A percentile compares a stretch with the other conserved stretches of the same genome.
Conservation (phyloP, 352 stramenopile species). For the Globisporangium apiculatum region DNA sequence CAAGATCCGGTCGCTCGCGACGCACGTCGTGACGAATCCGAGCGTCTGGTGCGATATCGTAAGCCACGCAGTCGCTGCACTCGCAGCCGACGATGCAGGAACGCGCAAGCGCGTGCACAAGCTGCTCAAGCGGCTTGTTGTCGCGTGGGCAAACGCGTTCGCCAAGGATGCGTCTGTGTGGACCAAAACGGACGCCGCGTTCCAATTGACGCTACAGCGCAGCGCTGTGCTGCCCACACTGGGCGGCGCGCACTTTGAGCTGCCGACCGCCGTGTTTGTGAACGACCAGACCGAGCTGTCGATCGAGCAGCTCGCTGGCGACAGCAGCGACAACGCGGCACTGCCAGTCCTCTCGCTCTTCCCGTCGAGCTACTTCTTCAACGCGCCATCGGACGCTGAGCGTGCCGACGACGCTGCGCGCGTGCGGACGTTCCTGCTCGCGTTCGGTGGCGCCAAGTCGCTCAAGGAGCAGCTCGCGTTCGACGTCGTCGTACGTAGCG, state of each 20-base stretch:
- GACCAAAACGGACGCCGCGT: conserved; percentile 10
- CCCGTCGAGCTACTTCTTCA: conserved; percentile 36
- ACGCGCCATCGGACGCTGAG: conserved; percentile 1
- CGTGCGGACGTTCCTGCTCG: conserved; percentile 27
- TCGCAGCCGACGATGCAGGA: neutral
- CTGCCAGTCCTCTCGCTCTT: conserved; percentile 51
- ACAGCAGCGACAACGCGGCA: neutral
- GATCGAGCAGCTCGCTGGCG: conserved; percentile 17
- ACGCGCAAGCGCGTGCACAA: conserved; percentile 14
- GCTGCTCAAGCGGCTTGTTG: conserved; percentile 11
- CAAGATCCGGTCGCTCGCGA: conserved; percentile 22
- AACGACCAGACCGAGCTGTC: conserved; percentile 57
- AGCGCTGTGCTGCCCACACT: conserved; percentile 19
- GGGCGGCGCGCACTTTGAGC: conserved; percentile 8
- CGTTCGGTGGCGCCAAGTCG: conserved; percentile 46
- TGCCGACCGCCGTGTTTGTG: conserved; percentile 36
- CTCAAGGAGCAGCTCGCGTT: conserved; percentile 36
- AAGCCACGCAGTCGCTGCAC: neutral
- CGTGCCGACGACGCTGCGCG: conserved; percentile 9
- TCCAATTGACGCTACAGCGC: conserved; percentile 23
- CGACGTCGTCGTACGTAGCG: conserved; percentile 43
- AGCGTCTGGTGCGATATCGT: conserved; percentile 29
- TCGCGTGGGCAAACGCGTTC: conserved; percentile 12
- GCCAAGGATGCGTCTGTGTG: conserved; percentile 2
- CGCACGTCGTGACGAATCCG: conserved; percentile 19